phyloP scores from a whole-genome alignment of 345 rosid species.

The Luvunga scandens region DNA sequence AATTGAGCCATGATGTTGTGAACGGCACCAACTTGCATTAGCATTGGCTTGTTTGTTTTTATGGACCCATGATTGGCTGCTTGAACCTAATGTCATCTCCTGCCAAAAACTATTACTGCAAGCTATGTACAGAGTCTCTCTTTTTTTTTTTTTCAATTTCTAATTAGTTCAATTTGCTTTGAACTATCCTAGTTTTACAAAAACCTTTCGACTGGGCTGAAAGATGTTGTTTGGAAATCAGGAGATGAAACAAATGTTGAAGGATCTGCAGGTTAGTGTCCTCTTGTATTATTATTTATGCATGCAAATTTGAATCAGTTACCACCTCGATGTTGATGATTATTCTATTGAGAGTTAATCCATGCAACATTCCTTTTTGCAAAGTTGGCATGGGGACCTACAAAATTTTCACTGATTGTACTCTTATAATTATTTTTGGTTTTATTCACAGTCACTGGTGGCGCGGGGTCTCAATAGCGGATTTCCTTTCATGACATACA shows the following conservation, averaged over 20 bases:
- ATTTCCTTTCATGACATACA: background rate
- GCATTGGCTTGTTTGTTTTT: background rate
- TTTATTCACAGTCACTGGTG: background rate
- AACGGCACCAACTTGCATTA: background rate
- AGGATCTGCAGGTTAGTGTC: constrained; percentile 16
- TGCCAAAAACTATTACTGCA: background rate
- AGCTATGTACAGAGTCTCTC: background rate
- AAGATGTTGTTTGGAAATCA: constrained; percentile 90
- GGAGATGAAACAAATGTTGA: constrained; percentile 54
- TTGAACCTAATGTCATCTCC: background rate
- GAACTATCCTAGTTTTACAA: constrained; percentile 64
- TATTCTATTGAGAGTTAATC: background rate
- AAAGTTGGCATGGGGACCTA: background rate
- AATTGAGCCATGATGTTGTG: background rate
- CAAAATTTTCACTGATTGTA: background rate
- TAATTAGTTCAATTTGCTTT: constrained; percentile 1
- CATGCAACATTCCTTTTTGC: background rate
- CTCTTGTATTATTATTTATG: background rate
- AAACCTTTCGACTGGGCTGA: constrained; percentile 75
- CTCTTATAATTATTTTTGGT: background rate
- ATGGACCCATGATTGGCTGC: background rate
- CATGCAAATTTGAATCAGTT: background rate
- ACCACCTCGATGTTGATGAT: background rate
- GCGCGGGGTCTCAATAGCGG: background rate
- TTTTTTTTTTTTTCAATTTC: background rate